These are phyloP conservation scores for Dalbergia oliveri DNA, from an alignment of 306 rosid species.

Conservation along the genomic window DNA sequence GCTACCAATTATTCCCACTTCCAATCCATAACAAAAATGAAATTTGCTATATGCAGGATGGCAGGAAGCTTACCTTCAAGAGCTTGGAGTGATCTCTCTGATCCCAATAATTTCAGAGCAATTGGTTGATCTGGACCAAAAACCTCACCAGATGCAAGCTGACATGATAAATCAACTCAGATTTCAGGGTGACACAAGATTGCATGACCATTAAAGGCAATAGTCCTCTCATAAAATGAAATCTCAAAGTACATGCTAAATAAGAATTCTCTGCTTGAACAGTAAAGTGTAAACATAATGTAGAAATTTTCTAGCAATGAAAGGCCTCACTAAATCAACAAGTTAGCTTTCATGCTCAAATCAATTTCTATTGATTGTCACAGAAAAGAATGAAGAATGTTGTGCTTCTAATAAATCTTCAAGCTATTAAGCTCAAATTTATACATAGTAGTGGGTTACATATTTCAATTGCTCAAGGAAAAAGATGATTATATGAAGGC, in stretches of 20 bases:
- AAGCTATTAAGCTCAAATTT: constrained; percentile 9
- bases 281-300: background rate
- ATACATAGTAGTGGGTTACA: background rate
- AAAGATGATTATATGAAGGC: constrained; percentile 1
- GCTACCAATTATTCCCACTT: background rate
- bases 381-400: constrained; percentile 14
- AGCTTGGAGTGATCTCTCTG: constrained; percentile 89
- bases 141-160: constrained; percentile 98
- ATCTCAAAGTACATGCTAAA: constrained; percentile 18
- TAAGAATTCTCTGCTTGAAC: background rate
- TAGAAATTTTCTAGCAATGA: background rate
- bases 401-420: constrained; percentile 6
- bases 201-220: constrained; percentile 11
- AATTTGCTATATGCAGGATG: background rate
- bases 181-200: constrained; percentile 18
- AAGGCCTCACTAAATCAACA: constrained; percentile 17
- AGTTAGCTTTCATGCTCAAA: constrained; percentile 9
- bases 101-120: constrained; percentile 90
- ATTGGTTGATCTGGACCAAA: constrained; percentile 94
- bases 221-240: background rate
- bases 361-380: constrained; percentile 29
- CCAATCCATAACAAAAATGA: background rate
- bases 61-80: constrained; percentile 81
- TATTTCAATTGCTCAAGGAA: constrained; percentile 1
- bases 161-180: constrained; percentile 50